Conservation (phyloP, 495 filamentous ascomycete genomes). For the Schizothecium vesticola region DNA sequence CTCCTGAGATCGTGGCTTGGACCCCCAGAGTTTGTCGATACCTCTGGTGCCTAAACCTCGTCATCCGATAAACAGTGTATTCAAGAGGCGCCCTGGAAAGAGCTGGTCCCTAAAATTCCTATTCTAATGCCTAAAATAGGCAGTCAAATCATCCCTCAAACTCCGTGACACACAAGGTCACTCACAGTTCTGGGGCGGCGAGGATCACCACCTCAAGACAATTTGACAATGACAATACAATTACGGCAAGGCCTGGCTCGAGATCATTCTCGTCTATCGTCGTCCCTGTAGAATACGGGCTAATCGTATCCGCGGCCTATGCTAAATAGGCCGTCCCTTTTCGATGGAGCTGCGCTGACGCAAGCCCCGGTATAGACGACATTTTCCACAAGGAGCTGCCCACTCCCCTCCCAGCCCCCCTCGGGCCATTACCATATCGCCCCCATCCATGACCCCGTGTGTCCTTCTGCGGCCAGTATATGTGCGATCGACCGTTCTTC, state of each 20-base stretch:
- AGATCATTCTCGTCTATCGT: slow-evolving; percentile 17
- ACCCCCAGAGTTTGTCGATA: neutral
- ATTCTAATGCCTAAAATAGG: neutral
- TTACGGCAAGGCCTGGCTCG: neutral
- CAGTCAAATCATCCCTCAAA: neutral
- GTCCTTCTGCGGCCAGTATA: neutral
- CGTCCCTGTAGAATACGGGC: slow-evolving; percentile 16
- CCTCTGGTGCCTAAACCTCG: neutral
- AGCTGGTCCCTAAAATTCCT: neutral
- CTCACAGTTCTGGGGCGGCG: too few species aligned
- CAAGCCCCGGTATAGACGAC: slow-evolving; percentile 25
- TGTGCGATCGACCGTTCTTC: neutral
- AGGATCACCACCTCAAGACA: neutral
- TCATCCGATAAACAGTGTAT: neutral
- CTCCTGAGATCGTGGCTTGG: neutral
- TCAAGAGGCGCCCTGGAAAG: neutral
- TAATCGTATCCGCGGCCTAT: slow-evolving; percentile 18
- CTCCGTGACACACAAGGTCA: too few species aligned
- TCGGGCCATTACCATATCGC: slow-evolving; percentile 15
- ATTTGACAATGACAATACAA: neutral
- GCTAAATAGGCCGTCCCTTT: slow-evolving; percentile 21
- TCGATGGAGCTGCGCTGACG: slow-evolving; percentile 6
- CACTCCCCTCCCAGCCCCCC: neutral
- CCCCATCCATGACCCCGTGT: slow-evolving; percentile 17
- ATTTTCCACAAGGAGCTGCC: slow-evolving; percentile 14